Evolutionary conservation across 2,329 filamentous ascomycete species (phyloP).

Genomic region (Colletotrichum truncatum): DNA sequence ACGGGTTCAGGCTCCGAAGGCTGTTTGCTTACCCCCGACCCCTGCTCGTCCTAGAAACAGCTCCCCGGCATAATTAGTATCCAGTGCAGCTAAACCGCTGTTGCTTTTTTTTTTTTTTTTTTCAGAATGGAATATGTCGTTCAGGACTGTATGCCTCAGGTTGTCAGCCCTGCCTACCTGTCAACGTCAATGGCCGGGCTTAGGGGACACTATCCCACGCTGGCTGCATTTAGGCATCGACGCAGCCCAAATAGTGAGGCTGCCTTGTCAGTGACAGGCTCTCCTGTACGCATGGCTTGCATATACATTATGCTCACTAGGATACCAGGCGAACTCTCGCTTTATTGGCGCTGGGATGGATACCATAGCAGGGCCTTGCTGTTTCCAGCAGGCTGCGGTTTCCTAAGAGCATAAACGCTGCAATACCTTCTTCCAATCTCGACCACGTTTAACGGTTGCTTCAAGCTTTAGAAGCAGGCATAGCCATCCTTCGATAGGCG

Average conservation of each 20-base stretch:
- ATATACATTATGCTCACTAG: conserved; percentile 18
- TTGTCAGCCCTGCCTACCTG: conserved; percentile 11
- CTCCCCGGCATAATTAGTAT: not conserved
- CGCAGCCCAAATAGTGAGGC: conserved; percentile 33
- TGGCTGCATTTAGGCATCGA: conserved; percentile 29
- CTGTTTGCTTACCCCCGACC: not conserved
- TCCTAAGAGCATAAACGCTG: not conserved
- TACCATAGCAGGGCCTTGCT: not conserved
- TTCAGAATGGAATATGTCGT: not conserved
- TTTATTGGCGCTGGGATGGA: conserved; percentile 17
- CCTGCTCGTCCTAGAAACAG: not conserved
- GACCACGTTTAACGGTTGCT: not conserved
- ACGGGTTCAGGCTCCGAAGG: not conserved
- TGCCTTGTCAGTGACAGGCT: conserved; percentile 24
- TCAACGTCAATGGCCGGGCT: conserved; percentile 10
- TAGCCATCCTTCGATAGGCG: conserved; percentile 16
- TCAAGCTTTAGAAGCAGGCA: conserved; percentile 10
- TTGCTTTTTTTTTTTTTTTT: not conserved
- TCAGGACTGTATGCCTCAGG: not conserved
- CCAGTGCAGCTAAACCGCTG: not conserved
- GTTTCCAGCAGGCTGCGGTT: not conserved
- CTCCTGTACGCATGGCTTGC: conserved; percentile 2
- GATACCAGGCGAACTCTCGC: conserved; percentile 10
- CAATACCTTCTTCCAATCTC: not conserved
- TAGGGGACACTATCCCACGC: not conserved